Conservation (phyloP, 352 stramenopile species). For the Pythium volutum region DNA sequence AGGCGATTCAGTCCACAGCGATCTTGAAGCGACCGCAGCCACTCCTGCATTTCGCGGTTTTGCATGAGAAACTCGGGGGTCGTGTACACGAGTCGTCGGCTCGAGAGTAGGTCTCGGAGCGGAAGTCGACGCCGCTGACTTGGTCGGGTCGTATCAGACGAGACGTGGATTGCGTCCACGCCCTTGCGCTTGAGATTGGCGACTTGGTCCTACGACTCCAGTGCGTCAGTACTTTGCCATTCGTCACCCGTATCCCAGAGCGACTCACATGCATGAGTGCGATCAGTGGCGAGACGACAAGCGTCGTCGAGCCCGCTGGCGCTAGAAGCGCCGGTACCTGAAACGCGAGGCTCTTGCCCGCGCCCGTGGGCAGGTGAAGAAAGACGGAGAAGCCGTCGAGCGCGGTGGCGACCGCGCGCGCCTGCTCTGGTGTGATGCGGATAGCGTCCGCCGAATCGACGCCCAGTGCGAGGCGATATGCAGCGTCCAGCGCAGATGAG, state of each 20-base stretch:
- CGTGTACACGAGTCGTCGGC: constrained; percentile 68
- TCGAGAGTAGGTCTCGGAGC: constrained; percentile 36
- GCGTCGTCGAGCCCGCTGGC: constrained; percentile 34
- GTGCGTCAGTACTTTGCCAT: too few relatives aligned
- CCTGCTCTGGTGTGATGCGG: constrained; percentile 41
- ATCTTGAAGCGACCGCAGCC: constrained; percentile 29
- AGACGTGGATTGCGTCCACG: constrained; percentile 46
- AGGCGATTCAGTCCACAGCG: constrained; percentile 39
- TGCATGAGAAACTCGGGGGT: constrained; percentile 76
- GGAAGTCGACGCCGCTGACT: constrained; percentile 17
- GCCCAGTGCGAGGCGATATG: constrained; percentile 44
- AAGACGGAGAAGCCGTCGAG: constrained; percentile 62
- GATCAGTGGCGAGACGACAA: constrained; percentile 74
- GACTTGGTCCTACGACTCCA: constrained; percentile 58
- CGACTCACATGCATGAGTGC: constrained; percentile 68
- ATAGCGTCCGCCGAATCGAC: constrained; percentile 17
- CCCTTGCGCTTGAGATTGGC: constrained; percentile 55
- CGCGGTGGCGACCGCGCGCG: constrained; percentile 39
- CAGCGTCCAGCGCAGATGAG: constrained; percentile 20
- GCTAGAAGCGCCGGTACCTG: constrained; percentile 61
- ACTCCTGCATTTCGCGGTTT: constrained; percentile 56
- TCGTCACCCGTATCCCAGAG: background rate
- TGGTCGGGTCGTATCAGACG: constrained; percentile 25
- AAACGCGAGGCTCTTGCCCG: constrained; percentile 81
- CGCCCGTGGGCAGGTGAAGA: constrained; percentile 68